Base-by-base conservation (phyloP, 1,284 basidiomycete species). In the Ceratobasidium sp. region DNA sequence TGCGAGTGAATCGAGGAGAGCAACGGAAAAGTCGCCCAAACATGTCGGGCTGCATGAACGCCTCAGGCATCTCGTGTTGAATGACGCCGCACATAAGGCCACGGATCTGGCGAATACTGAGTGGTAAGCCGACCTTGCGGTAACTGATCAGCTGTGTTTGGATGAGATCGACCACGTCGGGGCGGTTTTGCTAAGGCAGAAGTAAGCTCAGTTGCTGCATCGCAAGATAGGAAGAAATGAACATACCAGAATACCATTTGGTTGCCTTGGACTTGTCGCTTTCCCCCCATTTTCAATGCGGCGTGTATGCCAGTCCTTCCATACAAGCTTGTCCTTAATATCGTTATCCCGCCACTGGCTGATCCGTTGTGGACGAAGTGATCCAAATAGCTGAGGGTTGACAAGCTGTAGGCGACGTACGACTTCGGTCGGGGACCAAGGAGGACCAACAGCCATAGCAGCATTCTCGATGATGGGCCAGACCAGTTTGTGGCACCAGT, bases 371-470 rank as follows among this genome's bases (percentile, higher is more conserved):
- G 56, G 56, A 15, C 34, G 22, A 32, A 59, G 56, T 5, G 17
- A 59, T 15, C 56, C 69, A 73, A 73, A 73, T n/a, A 34, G 13
- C n/a, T 1, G 4, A 1, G 69, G 37, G 29, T 73, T 52, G 19
- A 17, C 2, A 13, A 5, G n/a, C 40, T 46, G 34, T 2, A 73
- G 56, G 3, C 29, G 56, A 7, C 40, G 25, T 15, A 37, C 69
- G 25, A 61, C 40, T 13, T 34, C 37, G 29, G 9, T 25, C 5
- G 69, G 54, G 22, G n/a, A n/a, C n/a, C n/a, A n/a, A n/a, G n/a
- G n/a, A n/a, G n/a, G n/a, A n/a, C n/a, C n/a, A n/a, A n/a, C n/a
- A n/a, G n/a, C n/a, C n/a, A n/a, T n/a, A n/a, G n/a, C n/a, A n/a
- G n/a, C n/a, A n/a, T n/a, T n/a, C n/a, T n/a, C n/a, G n/a, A n/a